A percentile compares a stretch with the other conserved stretches of the same genome.
These are phyloP conservation scores for Gracilaria caudata DNA, from an alignment of 23 red algal genomes.

Conservation along the genomic window DNA sequence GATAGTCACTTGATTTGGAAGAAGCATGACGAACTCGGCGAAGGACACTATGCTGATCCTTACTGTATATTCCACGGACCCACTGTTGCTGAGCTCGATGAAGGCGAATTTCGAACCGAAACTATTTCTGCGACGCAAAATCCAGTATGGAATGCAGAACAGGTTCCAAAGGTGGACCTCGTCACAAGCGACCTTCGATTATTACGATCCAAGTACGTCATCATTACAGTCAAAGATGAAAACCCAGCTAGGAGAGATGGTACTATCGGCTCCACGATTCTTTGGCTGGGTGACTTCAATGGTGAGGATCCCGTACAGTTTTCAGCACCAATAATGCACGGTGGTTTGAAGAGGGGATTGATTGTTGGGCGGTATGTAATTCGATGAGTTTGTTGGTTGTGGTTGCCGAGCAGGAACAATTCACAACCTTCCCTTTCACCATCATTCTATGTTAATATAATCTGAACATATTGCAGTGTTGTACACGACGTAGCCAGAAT, in stretches of 20 bases:
- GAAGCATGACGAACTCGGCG: conserved; percentile 56
- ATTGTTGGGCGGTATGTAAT: conserved; percentile 33
- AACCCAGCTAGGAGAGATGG: conserved; percentile 27
- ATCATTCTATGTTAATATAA: not conserved
- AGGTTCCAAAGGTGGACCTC: conserved; percentile 48
- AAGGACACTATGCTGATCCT: conserved; percentile 53
- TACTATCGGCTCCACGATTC: conserved; percentile 35
- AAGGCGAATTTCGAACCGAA: conserved; percentile 42
- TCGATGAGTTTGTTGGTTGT: not conserved
- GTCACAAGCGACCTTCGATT: not conserved
- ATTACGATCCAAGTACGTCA: conserved; percentile 25
- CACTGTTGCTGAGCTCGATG: conserved; percentile 51
- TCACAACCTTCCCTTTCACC: not conserved
- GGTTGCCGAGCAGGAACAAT: not conserved
- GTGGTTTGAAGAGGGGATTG: conserved; percentile 27
- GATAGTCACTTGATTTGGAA: conserved; percentile 45
- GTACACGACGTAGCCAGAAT: too few relatives aligned
- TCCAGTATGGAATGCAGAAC: conserved; percentile 45
- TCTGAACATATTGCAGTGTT: not conserved
- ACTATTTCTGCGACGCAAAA: conserved; percentile 47
- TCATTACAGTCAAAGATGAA: conserved; percentile 62
- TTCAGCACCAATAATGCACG: conserved; percentile 30
- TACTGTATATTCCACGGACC: conserved; percentile 60
- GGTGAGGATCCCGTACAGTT: conserved; percentile 33
- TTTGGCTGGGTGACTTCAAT: conserved; percentile 42